A percentile compares a stretch with the other conserved stretches of the same genome.
Evolutionary conservation across 331 rosid genomes (phyloP).

Genomic region (Erythrophleum ivorense): DNA sequence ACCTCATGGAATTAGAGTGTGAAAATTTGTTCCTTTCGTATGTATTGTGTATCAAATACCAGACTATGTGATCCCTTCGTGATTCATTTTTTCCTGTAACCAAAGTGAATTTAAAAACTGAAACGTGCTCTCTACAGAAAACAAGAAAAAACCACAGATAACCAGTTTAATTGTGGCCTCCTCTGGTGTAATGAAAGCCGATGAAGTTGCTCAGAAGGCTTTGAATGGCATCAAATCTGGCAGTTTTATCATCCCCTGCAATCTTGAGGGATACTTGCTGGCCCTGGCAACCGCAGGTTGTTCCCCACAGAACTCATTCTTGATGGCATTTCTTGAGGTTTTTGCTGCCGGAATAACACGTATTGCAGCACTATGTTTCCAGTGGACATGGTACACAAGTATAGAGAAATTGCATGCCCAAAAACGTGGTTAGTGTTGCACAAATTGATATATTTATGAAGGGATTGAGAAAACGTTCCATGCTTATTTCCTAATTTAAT

Average conservation of each 20-base stretch:
- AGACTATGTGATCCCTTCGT: not conserved
- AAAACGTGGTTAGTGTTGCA: slow-evolving; percentile 52
- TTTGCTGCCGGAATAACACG: slow-evolving; percentile 62
- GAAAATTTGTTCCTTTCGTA: slow-evolving; percentile 21
- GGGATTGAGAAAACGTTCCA: slow-evolving; percentile 4
- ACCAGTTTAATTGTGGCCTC: slow-evolving; percentile 73
- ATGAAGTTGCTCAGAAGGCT: slow-evolving; percentile 82
- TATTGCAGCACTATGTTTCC: slow-evolving; percentile 67
- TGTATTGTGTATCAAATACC: slow-evolving; percentile 14
- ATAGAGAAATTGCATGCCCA: slow-evolving; percentile 73
- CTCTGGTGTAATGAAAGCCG: slow-evolving; percentile 79
- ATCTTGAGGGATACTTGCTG: slow-evolving; percentile 73
- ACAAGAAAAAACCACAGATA: slow-evolving; percentile 67
- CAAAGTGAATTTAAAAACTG: slow-evolving; percentile 32
- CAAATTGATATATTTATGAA: slow-evolving; percentile 22
- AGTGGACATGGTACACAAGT: slow-evolving; percentile 79
- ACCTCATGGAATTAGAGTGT: not conserved
- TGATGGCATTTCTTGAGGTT: slow-evolving; percentile 88
- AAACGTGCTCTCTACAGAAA: slow-evolving; percentile 58
- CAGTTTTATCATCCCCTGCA: slow-evolving; percentile 73
- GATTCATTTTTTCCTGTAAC: slow-evolving; percentile 17
- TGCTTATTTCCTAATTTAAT: not conserved
- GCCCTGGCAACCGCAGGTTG: slow-evolving; percentile 82
- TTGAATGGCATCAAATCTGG: slow-evolving; percentile 81
- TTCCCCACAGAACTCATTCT: slow-evolving; percentile 85